phyloP scores from a whole-genome alignment of 805 yeast species.

The Jamesozyma rosinii region DNA sequence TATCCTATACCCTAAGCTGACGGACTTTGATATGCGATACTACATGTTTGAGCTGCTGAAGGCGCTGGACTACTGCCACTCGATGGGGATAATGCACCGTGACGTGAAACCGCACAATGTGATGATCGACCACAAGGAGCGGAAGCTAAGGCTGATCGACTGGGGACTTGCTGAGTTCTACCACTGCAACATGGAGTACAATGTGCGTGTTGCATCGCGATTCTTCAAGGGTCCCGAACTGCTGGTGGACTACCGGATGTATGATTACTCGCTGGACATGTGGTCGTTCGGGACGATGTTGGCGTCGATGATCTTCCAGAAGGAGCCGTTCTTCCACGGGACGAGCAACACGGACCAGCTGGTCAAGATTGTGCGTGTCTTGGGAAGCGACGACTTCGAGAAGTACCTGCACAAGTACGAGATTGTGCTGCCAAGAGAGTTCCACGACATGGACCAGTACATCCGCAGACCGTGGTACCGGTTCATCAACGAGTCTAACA shows the following conservation, averaged over 20 bases:
- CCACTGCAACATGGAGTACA: conserved; percentile 80
- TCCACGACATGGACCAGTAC: conserved; percentile 65
- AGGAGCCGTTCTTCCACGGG: conserved; percentile 90
- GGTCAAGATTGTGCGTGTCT: conserved; percentile 76
- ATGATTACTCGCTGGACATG: conserved; percentile 83
- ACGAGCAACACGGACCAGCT: conserved; percentile 84
- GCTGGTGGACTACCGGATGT: conserved; percentile 73
- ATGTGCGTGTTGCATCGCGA: conserved; percentile 88
- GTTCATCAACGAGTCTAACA: conserved; percentile 63
- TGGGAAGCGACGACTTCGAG: conserved; percentile 76
- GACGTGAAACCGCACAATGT: conserved; percentile 94
- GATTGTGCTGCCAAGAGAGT: conserved; percentile 61
- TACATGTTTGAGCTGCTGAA: conserved; percentile 73
- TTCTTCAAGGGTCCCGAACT: conserved; percentile 92
- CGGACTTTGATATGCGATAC: conserved; percentile 66
- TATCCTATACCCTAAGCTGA: conserved; percentile 66
- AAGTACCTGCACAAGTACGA: conserved; percentile 64
- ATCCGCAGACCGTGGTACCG: conserved; percentile 80
- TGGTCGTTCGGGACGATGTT: conserved; percentile 94
- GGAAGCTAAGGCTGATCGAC: conserved; percentile 70
- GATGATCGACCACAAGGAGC: conserved; percentile 78
- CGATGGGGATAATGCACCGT: conserved; percentile 92
- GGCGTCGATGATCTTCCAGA: conserved; percentile 82
- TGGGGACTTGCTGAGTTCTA: conserved; percentile 96
- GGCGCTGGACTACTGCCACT: conserved; percentile 83